Evolutionary conservation across 257 asterid genomes (phyloP).

Genomic region (Nicotiana knightiana): DNA sequence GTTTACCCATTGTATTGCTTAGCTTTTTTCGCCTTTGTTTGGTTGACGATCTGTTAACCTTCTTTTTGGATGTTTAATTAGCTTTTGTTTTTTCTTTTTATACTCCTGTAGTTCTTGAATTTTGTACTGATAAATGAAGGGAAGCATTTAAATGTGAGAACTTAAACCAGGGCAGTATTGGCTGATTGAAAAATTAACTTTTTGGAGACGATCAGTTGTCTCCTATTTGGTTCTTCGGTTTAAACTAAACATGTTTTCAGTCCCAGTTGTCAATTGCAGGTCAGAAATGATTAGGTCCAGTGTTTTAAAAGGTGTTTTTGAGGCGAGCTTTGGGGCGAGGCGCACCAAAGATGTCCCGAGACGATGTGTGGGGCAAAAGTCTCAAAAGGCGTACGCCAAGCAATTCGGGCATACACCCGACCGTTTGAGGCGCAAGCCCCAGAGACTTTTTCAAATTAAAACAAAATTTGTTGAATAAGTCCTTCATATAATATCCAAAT

Average conservation of each 20-base stretch:
- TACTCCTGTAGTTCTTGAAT: neutral
- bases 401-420: too few relatives aligned
- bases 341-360: too few relatives aligned
- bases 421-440: too few relatives aligned
- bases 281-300: neutral
- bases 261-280: neutral
- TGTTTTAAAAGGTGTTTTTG: too few relatives aligned
- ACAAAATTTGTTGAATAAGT: too few relatives aligned
- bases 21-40: neutral
- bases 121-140: neutral
- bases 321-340: too few relatives aligned
- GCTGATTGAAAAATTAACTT: neutral
- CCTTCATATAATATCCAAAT: too few relatives aligned
- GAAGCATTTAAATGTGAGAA: neutral
- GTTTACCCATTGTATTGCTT: neutral
- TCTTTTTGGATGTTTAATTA: neutral
- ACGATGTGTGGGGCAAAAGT: too few relatives aligned
- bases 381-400: too few relatives aligned
- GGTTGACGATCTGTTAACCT: neutral
- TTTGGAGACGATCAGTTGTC: neutral
- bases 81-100: neutral
- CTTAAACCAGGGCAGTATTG: neutral
- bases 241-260: too few relatives aligned
- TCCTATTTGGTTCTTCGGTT: neutral
- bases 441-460: too few relatives aligned